These are phyloP conservation scores for Fraxinus velutina DNA, from an alignment of 305 asterid genomes.

Conservation along the genomic window DNA sequence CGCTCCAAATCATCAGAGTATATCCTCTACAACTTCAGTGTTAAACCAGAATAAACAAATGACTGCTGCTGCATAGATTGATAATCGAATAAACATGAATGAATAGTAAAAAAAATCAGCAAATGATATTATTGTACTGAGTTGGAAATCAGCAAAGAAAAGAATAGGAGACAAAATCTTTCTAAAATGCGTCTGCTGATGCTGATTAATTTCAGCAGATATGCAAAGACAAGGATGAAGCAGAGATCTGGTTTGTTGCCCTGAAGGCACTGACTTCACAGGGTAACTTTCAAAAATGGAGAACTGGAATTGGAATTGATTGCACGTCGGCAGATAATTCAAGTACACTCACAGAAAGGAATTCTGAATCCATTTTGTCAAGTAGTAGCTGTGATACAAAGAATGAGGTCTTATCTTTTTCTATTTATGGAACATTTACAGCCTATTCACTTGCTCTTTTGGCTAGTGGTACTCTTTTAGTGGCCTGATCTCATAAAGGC, in stretches of 20 bases:
- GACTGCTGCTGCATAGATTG: not conserved
- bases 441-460: slow-evolving; percentile 10
- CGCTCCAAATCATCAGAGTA: not conserved
- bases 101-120: not conserved
- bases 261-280: slow-evolving; percentile 53
- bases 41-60: not conserved
- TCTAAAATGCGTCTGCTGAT: slow-evolving; percentile 11
- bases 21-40: not conserved
- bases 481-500: not conserved
- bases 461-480: not conserved
- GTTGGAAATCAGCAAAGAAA: not conserved
- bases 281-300: slow-evolving; percentile 44
- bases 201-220: slow-evolving; percentile 43
- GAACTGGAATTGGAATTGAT: slow-evolving; percentile 34
- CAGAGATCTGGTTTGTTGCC: slow-evolving; percentile 67
- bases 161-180: not conserved
- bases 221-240: slow-evolving; percentile 78
- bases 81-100: not conserved
- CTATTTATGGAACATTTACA: slow-evolving; percentile 13
- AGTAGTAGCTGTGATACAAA: slow-evolving; percentile 36
- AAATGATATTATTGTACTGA: not conserved
- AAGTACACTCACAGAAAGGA: slow-evolving; percentile 36
- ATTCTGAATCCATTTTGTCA: slow-evolving; percentile 39
- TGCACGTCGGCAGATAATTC: slow-evolving; percentile 42
- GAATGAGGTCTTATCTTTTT: slow-evolving; percentile 46